phyloP scores from a whole-genome alignment of 352 stramenopile genomes.

The Peronospora farinosa region DNA sequence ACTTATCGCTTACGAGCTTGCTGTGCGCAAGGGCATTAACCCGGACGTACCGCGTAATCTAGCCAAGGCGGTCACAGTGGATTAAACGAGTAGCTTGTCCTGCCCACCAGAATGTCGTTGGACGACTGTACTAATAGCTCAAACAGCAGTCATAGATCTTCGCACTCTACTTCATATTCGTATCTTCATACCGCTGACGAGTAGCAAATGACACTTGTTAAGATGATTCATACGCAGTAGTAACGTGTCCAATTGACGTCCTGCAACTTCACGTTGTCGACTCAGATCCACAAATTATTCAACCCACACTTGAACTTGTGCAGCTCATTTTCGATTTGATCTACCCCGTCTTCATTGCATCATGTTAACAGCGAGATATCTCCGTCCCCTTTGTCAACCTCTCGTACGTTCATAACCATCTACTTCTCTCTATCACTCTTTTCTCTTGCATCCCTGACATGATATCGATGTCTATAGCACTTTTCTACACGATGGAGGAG shows the following conservation, averaged over 20 bases:
- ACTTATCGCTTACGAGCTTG: conserved; percentile 97
- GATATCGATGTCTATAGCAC: conserved; percentile 6
- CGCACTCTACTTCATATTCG: neutral
- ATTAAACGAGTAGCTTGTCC: conserved; percentile 62
- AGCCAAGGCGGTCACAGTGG: conserved; percentile 97
- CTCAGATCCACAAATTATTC: neutral
- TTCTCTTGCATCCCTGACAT: neutral
- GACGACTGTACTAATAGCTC: neutral
- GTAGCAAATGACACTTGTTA: too few species aligned
- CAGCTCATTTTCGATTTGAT: conserved; percentile 16
- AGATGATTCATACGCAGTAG: too few species aligned
- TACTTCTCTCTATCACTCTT: neutral
- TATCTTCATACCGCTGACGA: neutral
- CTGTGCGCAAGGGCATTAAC: conserved; percentile 95
- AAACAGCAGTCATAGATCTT: neutral
- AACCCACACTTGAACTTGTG: conserved; percentile 20
- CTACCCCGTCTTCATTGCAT: neutral
- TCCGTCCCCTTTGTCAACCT: conserved; percentile 19
- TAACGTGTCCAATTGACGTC: too few species aligned
- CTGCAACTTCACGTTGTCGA: too few species aligned
- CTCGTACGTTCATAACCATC: conserved; percentile 11
- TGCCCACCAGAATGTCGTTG: neutral
- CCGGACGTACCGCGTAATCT: conserved; percentile 97
- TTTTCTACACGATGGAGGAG: conserved; percentile 40
- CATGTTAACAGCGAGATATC: conserved; percentile 19